phyloP scores from a whole-genome alignment of 495 filamentous ascomycete species.

The Choiromyces venosus region DNA sequence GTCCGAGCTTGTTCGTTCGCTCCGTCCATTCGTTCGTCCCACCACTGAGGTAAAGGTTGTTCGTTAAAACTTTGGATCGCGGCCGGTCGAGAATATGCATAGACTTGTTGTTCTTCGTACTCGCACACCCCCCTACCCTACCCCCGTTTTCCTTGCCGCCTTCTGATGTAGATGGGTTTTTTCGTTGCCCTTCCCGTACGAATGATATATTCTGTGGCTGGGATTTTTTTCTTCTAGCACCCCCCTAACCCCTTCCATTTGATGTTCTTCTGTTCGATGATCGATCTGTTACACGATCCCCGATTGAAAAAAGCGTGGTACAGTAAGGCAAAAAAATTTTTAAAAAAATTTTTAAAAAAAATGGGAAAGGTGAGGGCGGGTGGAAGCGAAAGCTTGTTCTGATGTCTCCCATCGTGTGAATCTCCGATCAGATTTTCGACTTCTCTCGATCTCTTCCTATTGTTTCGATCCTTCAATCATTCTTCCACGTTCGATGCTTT shows the following conservation, averaged over 20 bases:
- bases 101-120: background rate
- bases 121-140: background rate
- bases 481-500: conserved; percentile 5
- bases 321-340: background rate
- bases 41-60: background rate
- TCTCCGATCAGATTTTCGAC: conserved; percentile 39
- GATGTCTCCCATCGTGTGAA: conserved; percentile 25
- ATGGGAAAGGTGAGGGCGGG: conserved; percentile 19
- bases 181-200: background rate
- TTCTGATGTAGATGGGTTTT: background rate
- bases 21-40: background rate
- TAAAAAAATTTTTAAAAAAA: too few species aligned
- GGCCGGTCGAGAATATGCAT: background rate
- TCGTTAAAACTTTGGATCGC: background rate
- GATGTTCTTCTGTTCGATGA: background rate
- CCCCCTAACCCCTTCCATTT: background rate
- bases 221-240: background rate
- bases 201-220: background rate
- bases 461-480: conserved; percentile 34
- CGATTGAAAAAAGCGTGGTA: conserved; percentile 4
- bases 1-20: background rate
- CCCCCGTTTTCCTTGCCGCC: background rate
- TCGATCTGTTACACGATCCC: conserved; percentile 1
- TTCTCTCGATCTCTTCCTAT: conserved; percentile 36
- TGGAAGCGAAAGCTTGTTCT: conserved; percentile 40